A percentile compares a stretch with the other conserved stretches of the same genome.
Evolutionary conservation across 2,329 filamentous ascomycete genomes (phyloP).

Genomic region (Coniochaeta prunicola): DNA sequence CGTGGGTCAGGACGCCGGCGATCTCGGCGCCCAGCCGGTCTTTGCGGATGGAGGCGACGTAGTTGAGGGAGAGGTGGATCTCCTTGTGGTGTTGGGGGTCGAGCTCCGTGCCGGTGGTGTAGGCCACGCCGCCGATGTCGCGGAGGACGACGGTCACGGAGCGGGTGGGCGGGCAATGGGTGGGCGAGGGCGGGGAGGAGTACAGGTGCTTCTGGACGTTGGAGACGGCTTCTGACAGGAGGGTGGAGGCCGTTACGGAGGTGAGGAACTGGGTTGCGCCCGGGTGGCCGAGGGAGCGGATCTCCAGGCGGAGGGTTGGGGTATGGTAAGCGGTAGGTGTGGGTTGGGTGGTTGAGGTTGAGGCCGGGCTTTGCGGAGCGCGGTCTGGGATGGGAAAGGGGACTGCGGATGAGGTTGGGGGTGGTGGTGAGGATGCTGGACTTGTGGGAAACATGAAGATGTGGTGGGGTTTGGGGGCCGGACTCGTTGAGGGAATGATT

Average conservation of each 20-base stretch:
- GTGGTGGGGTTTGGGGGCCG: constrained; percentile 18
- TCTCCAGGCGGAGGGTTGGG: constrained; percentile 48
- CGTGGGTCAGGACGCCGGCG: constrained; percentile 77
- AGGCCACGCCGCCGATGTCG: constrained; percentile 77
- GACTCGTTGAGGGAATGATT: constrained; percentile 21
- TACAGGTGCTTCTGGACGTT: constrained; percentile 72
- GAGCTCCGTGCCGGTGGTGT: constrained; percentile 73
- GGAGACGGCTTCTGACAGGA: constrained; percentile 55
- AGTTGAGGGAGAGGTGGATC: constrained; percentile 77
- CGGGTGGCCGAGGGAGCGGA: constrained; percentile 50
- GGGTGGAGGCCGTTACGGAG: constrained; percentile 53
- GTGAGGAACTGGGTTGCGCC: constrained; percentile 62
- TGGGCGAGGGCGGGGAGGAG: constrained; percentile 30
- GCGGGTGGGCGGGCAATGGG: constrained; percentile 56
- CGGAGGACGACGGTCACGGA: constrained; percentile 80
- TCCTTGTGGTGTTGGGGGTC: constrained; percentile 79
- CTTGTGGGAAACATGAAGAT: constrained; percentile 10
- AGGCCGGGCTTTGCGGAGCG: constrained; percentile 7
- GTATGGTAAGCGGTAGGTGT: constrained; percentile 15
- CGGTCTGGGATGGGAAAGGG: constrained; percentile 5
- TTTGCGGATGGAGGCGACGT: constrained; percentile 49
- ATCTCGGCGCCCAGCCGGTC: constrained; percentile 54
- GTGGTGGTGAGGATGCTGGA: background rate
- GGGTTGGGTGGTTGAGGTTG: background rate
- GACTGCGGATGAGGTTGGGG: background rate